These are phyloP conservation scores for Strombidium stylifer DNA, from an alignment of 73 alveolate species.

Conservation along the genomic window DNA sequence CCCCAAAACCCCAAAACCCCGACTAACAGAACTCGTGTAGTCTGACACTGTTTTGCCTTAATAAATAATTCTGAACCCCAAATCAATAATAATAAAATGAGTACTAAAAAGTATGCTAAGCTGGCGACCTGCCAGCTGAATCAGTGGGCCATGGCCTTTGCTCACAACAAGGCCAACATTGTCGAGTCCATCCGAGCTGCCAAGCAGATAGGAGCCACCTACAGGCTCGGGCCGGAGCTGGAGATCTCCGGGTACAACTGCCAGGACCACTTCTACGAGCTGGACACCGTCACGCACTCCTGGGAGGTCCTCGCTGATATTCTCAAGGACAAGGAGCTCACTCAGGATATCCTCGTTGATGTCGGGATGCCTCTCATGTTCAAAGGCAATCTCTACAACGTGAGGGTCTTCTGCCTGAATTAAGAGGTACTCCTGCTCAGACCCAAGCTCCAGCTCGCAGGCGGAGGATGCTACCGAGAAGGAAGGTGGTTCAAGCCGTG, in stretches of 20 bases:
- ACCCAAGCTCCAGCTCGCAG: slow-evolving; percentile 88
- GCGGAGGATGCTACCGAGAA: slow-evolving; percentile 91
- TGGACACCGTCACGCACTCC: slow-evolving; percentile 89
- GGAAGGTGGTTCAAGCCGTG: slow-evolving; percentile 93
- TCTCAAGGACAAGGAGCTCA: slow-evolving; percentile 46
- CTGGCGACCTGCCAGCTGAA: slow-evolving; percentile 73
- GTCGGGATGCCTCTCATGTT: slow-evolving; percentile 92
- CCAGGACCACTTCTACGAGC: slow-evolving; percentile 91
- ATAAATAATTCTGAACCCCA: too few relatives aligned
- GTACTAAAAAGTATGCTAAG: slow-evolving; percentile 7
- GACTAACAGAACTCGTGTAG: too few relatives aligned
- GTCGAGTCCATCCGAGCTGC: slow-evolving; percentile 69
- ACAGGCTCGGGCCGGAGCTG: slow-evolving; percentile 80
- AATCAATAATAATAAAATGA: too few relatives aligned
- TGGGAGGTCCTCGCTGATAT: slow-evolving; percentile 87
- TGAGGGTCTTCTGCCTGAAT: slow-evolving; percentile 72
- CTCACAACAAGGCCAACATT: slow-evolving; percentile 68
- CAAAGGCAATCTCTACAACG: slow-evolving; percentile 80
- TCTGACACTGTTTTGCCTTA: too few relatives aligned
- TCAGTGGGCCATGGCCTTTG: slow-evolving; percentile 90
- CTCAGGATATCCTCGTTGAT: slow-evolving; percentile 68
- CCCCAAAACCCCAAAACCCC: too few relatives aligned
- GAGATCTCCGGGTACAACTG: slow-evolving; percentile 91
- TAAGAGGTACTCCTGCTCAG: slow-evolving; percentile 77
- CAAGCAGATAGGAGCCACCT: slow-evolving; percentile 58